Evolutionary conservation across 768 basidiomycete genomes (phyloP), one percentile per base, ranked within the genome.

Genomic region (Tulasnella sp.): DNA sequence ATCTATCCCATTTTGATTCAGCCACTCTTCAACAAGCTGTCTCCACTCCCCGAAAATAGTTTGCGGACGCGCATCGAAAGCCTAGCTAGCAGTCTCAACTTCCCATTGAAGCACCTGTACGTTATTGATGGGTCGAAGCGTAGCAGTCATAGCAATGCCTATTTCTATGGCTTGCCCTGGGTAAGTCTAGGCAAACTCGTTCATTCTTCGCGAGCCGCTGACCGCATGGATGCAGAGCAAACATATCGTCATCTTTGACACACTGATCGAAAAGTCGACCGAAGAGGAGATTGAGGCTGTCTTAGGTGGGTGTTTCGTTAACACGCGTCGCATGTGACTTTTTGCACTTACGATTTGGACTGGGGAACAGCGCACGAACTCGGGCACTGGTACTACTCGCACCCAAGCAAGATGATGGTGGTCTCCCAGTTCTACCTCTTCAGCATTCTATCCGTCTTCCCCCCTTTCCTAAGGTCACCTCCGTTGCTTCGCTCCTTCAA

Each of bases 91-190:
- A 83, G 82, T 65, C 83, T 98, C 64, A 81, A 83, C 58, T 99
- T 98, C 78, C 94, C 96, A 0, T 73, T 97, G 57, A 96, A 85
- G 66, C 85, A 93, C 68, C 69, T 99, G 51, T 98, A 94, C 68
- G 91, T 96, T 68, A 97, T 98, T 63, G 93, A 98, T 66, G 96
- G 96, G 27, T 91, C 86, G 34, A 96, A 96, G 73, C 81, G 94
- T 46, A 89, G 85, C 69, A 85, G 88, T 2, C 94, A 99, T 71
- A 86, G 84, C 63, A 97, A 97, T 63, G 93, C 93, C n/a, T 98
- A 96, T 73, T 97, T 97, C 75, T 97, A 91, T 62, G 94, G 94
- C 58, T 77, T 97, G 11, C 94, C 93, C 1, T 93, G 91, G 85
- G 89, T 88, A 57, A 46, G 65, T 59, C 11, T 12, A 23, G 2